These are phyloP conservation scores for Penicillium concentricum DNA, from an alignment of 2,329 filamentous ascomycete genomes.

Conservation along the genomic window DNA sequence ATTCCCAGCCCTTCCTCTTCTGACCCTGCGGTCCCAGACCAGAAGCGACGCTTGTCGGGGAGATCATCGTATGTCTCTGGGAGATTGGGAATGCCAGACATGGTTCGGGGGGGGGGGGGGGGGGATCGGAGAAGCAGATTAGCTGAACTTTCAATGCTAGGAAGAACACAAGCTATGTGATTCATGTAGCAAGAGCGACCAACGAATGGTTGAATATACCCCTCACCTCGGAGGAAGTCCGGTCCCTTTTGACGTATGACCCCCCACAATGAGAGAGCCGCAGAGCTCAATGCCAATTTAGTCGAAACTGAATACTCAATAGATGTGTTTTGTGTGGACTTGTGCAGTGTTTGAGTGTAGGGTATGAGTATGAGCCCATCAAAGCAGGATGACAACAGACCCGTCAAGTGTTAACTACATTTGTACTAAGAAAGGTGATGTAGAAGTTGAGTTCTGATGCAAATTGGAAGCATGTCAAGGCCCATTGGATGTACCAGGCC, in stretches of 20 bases:
- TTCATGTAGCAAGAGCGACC: neutral
- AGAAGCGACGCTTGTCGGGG: slow-evolving; percentile 51
- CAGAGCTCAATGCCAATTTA: neutral
- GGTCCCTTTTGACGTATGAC: slow-evolving; percentile 13
- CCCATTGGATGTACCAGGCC: no score
- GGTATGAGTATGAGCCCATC: no score
- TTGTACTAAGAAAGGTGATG: no score
- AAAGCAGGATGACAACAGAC: no score
- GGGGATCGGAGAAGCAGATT: neutral
- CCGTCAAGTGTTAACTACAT: no score
- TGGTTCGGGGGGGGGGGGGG: no score
- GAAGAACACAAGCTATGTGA: neutral
- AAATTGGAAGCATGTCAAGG: no score
- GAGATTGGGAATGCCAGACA: slow-evolving; percentile 24
- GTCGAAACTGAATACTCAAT: no score
- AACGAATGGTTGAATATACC: neutral
- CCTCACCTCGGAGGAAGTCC: slow-evolving; percentile 21
- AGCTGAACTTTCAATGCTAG: neutral
- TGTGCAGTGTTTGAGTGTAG: no score
- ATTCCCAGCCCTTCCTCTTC: slow-evolving; percentile 56
- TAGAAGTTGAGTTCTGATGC: no score
- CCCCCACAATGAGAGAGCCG: slow-evolving; percentile 16
- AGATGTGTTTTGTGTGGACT: no score
- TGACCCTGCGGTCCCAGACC: slow-evolving; percentile 47
- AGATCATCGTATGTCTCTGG: slow-evolving; percentile 43